Evolutionary conservation across 805 yeast genomes (phyloP).

Genomic region (Sugiyamaella americana): DNA sequence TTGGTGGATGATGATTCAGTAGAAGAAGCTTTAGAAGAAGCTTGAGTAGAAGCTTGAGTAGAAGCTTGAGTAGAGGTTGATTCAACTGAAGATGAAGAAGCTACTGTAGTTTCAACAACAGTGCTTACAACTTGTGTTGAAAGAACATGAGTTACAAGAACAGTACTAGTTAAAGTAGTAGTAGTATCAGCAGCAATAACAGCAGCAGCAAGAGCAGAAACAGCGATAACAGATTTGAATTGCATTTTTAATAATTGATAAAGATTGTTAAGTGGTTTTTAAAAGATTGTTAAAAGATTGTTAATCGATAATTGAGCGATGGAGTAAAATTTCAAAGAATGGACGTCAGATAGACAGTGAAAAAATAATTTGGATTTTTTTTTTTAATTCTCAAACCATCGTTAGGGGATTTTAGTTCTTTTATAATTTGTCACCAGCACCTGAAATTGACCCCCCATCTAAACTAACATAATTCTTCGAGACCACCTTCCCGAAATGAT

Average conservation of each 20-base stretch:
- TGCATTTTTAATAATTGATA: conserved; percentile 3
- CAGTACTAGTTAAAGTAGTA: background rate
- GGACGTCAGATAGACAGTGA: background rate
- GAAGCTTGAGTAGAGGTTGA: background rate
- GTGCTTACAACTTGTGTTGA: conserved; percentile 1
- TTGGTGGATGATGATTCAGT: background rate
- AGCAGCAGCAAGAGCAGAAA: conserved; percentile 3
- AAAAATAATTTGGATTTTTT: no score
- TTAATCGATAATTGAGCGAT: background rate
- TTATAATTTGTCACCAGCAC: no score
- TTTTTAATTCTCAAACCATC: no score
- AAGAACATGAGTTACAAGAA: conserved; percentile 4
- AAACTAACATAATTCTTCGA: no score
- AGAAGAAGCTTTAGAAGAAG: conserved; percentile 1
- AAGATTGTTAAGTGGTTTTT: background rate
- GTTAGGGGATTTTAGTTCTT: no score
- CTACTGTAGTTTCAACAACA: background rate
- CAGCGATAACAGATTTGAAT: background rate
- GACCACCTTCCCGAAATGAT: no score
- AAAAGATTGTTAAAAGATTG: background rate
- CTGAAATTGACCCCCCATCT: no score
- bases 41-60: background rate
- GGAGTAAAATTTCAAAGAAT: background rate
- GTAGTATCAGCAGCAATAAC: background rate
- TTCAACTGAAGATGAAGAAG: background rate